Conservation (phyloP, 129 eudicot species). For the Centrapalus pauciflorus region DNA sequence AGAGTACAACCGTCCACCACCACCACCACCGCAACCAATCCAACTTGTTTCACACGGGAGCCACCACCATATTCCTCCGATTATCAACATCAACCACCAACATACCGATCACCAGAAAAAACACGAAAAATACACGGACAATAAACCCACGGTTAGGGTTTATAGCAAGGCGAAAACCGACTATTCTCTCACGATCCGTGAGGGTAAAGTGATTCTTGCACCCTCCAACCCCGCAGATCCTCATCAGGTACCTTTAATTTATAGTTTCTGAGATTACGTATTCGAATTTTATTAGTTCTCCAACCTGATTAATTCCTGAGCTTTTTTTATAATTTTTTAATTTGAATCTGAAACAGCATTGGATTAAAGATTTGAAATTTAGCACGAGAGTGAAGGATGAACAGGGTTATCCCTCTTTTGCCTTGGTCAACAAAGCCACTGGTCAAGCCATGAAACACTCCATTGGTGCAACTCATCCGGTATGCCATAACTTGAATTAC, state of each 20-base stretch:
- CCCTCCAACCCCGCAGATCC: slow-evolving; percentile 48
- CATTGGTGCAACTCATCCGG: slow-evolving; percentile 67
- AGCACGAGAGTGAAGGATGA: slow-evolving; percentile 76
- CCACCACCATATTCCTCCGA: slow-evolving; percentile 10
- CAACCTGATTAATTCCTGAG: slow-evolving; percentile 31
- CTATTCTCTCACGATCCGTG: slow-evolving; percentile 39
- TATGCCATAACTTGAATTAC: slow-evolving; percentile 20
- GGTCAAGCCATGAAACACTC: slow-evolving; percentile 78
- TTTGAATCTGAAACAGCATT: slow-evolving; percentile 41
- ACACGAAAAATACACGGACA: neutral
- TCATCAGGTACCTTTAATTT: slow-evolving; percentile 28
- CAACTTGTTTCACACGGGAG: slow-evolving; percentile 3
- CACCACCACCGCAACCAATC: slow-evolving; percentile 10
- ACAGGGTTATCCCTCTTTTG: slow-evolving; percentile 63
- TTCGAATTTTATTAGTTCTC: slow-evolving; percentile 33
- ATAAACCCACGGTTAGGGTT: slow-evolving; percentile 29
- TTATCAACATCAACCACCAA: slow-evolving; percentile 3
- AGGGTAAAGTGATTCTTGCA: slow-evolving; percentile 53
- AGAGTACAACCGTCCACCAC: slow-evolving; percentile 6
- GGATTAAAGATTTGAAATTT: slow-evolving; percentile 68
- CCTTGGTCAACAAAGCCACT: slow-evolving; percentile 61
- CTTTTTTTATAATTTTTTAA: neutral
- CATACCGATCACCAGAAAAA: slow-evolving; percentile 5
- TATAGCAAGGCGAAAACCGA: slow-evolving; percentile 45
- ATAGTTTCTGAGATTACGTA: slow-evolving; percentile 27